Evolutionary conservation across 2,329 filamentous ascomycete genomes (phyloP).

Genomic region (Canariomyces notabilis): DNA sequence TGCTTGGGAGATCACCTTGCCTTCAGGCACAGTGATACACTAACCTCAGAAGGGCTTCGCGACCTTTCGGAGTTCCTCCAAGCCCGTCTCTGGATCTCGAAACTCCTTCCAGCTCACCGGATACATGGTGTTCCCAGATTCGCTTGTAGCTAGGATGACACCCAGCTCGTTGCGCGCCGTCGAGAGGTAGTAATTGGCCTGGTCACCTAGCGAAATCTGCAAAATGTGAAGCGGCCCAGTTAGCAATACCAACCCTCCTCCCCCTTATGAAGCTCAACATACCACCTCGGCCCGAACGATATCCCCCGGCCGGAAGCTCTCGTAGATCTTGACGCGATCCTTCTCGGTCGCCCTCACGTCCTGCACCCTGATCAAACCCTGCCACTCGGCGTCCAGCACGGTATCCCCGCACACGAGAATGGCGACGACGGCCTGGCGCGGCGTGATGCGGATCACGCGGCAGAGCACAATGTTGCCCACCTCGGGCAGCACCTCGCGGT

Average conservation of each 20-base stretch:
- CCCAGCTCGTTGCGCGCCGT: slow-evolving; percentile 89
- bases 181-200: slow-evolving; percentile 90
- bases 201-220: slow-evolving; percentile 83
- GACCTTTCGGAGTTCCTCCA: slow-evolving; percentile 79
- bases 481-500: slow-evolving; percentile 71
- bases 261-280: slow-evolving; percentile 32
- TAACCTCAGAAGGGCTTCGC: slow-evolving; percentile 74
- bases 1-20: background rate
- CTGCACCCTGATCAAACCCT: slow-evolving; percentile 79
- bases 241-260: background rate
- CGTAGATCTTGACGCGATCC: slow-evolving; percentile 85
- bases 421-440: slow-evolving; percentile 76
- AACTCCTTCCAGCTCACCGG: slow-evolving; percentile 96
- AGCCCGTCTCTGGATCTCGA: slow-evolving; percentile 72
- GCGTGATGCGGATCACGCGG: slow-evolving; percentile 77
- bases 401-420: slow-evolving; percentile 77
- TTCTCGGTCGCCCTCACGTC: slow-evolving; percentile 95
- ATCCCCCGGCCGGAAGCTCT: slow-evolving; percentile 89
- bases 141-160: slow-evolving; percentile 87
- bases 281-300: slow-evolving; percentile 82
- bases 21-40: background rate
- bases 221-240: background rate
- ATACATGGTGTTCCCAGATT: slow-evolving; percentile 83
- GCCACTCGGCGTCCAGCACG: slow-evolving; percentile 73
- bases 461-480: slow-evolving; percentile 78